Conservation (phyloP, 2,329 filamentous ascomycete species). For the Aspergillus fischeri region DNA sequence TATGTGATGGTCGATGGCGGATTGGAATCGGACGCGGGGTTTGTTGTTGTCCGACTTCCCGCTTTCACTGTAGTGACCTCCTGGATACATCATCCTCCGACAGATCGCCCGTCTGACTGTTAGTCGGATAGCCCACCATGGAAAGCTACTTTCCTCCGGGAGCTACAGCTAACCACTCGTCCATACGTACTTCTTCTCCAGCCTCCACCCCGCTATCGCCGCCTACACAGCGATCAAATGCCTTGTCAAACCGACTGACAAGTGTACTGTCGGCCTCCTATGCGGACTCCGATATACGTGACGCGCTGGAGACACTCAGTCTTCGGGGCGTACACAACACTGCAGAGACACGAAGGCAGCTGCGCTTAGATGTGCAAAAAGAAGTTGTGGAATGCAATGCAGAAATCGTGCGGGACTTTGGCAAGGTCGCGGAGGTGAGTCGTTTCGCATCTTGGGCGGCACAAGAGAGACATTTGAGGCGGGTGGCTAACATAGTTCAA, state of each 20-base stretch:
- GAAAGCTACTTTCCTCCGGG: constrained; percentile 32
- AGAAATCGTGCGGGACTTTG: constrained; percentile 82
- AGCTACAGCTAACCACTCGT: constrained; percentile 18
- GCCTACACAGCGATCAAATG: constrained; percentile 48
- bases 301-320: constrained; percentile 76
- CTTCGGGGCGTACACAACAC: constrained; percentile 67
- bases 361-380: constrained; percentile 80
- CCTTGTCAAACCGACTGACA: constrained; percentile 76
- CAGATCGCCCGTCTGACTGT: constrained; percentile 2
- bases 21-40: neutral
- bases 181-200: constrained; percentile 18
- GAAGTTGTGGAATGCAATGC: constrained; percentile 93
- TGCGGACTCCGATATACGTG: constrained; percentile 84
- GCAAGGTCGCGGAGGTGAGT: constrained; percentile 76
- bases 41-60: constrained; percentile 4
- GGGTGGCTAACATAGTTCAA: constrained; percentile 10
- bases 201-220: constrained; percentile 28
- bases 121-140: constrained; percentile 19
- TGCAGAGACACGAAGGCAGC: constrained; percentile 69
- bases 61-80: constrained; percentile 9
- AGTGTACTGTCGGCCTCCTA: constrained; percentile 87
- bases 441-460: neutral
- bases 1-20: neutral
- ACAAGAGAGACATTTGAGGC: constrained; percentile 2
- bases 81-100: constrained; percentile 13